Conservation (phyloP, 2,329 filamentous ascomycete species). For the Fusarium sp. region DNA sequence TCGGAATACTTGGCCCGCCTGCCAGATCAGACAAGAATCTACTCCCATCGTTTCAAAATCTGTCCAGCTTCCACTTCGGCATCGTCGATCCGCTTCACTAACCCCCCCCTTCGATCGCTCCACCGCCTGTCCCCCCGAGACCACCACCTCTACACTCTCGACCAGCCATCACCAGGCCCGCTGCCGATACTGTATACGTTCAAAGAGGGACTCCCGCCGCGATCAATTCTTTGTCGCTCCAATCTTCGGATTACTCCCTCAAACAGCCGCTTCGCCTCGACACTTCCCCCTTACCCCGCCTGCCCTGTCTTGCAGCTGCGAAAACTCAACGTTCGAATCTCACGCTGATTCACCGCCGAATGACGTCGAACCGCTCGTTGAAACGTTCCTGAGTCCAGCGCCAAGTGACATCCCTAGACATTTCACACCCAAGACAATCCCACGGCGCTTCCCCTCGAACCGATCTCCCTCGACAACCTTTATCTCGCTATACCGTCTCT, state of each 20-base stretch:
- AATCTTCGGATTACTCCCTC: conserved; percentile 6
- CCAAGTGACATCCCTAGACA: conserved; percentile 35
- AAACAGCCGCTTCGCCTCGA: conserved; percentile 14
- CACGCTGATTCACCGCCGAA: conserved; percentile 42
- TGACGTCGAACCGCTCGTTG: conserved; percentile 38
- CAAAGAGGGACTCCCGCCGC: conserved; percentile 12
- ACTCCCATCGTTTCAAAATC: not conserved
- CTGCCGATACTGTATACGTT: conserved; percentile 5
- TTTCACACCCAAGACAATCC: conserved; percentile 7
- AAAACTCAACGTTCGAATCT: conserved; percentile 19
- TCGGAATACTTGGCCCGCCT: conserved; percentile 32
- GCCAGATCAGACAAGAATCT: conserved; percentile 17
- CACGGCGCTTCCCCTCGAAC: conserved; percentile 14
- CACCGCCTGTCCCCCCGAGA: conserved; percentile 40
- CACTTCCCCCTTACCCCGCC: conserved; percentile 32
- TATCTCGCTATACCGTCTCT: conserved; percentile 1
- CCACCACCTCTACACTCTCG: conserved; percentile 21
- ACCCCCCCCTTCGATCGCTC: conserved; percentile 42
- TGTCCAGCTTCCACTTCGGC: conserved; percentile 6
- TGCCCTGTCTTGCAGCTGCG: conserved; percentile 10
- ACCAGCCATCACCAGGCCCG: conserved; percentile 32
- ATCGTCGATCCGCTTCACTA: conserved; percentile 37
- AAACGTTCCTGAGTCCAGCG: conserved; percentile 37
- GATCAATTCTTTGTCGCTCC: conserved; percentile 10
- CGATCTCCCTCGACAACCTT: conserved; percentile 31